phyloP scores from a whole-genome alignment of 148 eudicot species.

The Rhododendron williamsianum region DNA sequence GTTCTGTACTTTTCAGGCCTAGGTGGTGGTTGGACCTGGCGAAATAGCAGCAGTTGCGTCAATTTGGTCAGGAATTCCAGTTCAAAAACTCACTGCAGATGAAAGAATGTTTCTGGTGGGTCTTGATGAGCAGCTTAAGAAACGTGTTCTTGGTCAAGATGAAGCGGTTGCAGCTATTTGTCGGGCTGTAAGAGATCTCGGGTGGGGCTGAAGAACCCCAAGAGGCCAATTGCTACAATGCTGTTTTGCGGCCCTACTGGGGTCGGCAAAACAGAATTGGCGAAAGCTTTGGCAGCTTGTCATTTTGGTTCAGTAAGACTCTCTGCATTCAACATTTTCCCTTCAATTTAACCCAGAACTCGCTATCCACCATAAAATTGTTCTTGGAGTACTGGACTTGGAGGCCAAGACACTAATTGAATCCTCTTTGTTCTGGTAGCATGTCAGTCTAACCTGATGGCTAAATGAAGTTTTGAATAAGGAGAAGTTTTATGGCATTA shows the following conservation, averaged over 20 bases:
- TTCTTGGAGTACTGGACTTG: neutral
- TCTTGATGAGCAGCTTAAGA: slow-evolving; percentile 44
- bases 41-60: slow-evolving; percentile 58
- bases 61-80: slow-evolving; percentile 57
- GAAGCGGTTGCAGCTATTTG: slow-evolving; percentile 51
- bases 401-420: neutral
- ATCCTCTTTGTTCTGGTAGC: neutral
- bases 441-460: neutral
- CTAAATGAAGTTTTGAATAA: neutral
- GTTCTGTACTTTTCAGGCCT: slow-evolving; percentile 18
- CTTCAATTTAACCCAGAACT: neutral
- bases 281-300: slow-evolving; percentile 53
- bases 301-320: slow-evolving; percentile 58
- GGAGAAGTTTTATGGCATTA: neutral
- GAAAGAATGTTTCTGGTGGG: slow-evolving; percentile 47
- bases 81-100: slow-evolving; percentile 47
- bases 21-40: slow-evolving; percentile 43
- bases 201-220: slow-evolving; percentile 50
- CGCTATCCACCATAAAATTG: neutral
- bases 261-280: slow-evolving; percentile 56
- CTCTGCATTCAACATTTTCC: neutral
- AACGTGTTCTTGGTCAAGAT: slow-evolving; percentile 57
- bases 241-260: slow-evolving; percentile 64
- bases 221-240: slow-evolving; percentile 56
- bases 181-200: slow-evolving; percentile 65